Evolutionary conservation across 257 asterid species (phyloP), one percentile per base, ranked within the genome.

Genomic region (Cynanchum wilfordii): DNA sequence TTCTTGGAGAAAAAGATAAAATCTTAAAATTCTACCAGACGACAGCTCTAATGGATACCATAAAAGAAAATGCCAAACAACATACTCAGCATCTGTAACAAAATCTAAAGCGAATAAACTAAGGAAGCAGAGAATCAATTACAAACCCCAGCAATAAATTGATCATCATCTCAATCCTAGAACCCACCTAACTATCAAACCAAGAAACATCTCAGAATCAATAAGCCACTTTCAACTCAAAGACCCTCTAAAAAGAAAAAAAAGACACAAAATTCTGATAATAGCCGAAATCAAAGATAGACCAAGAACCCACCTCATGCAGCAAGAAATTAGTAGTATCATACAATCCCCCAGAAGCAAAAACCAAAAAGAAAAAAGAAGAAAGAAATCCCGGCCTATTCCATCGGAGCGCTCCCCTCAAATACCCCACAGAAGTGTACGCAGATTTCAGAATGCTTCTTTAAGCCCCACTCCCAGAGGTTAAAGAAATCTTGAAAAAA

Each of bases 271-370:
- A 80, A 80, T 72, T 79, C 77, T 76, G 70, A 70, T 38, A 54
- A 67, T 74, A 30, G 75, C 80, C 78, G 75, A 62, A 59, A 58
- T 73, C 58, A 42, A 77, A 76, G 72, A 81, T 69, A 76, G 71
- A 64, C 55, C 44, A 44, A 73, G 59, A 73, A 51, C 79, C 84
- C 82, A 80, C 65, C 70, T 63, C 71, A 59, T 42, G 29, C 27
- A 79, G 66, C 54, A 27, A 51, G 75, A 68, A 63, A 70, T 59
- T 45, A 42, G 47, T 0, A 42, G 47, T 42, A 65, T 52, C 62
- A 40, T 25, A 69, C 20, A 73, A 56, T 25, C 27, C 10, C 59
- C 10, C 59, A 72, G 69, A 29, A 25, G 44, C 47, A 30, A 54
- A 64, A n/a, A 40, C 10, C 9, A 40, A 40, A 40, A 7, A 40